Evolutionary conservation across 352 stramenopile species (phyloP), one percentile per base, ranked within the genome.

Genomic region (Phytophthora multivora): DNA sequence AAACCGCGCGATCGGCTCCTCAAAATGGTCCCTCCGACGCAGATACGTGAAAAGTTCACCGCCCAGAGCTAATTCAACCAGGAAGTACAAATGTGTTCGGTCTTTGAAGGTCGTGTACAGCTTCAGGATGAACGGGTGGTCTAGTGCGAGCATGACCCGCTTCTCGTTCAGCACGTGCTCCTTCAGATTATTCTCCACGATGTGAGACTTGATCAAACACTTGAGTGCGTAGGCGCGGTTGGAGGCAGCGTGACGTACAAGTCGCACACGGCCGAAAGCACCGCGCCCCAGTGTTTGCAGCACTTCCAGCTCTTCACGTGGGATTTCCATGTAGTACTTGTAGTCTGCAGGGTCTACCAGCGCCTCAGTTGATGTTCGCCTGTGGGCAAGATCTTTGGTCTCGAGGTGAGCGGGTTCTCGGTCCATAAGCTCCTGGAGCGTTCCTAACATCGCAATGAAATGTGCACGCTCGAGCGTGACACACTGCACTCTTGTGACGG

Each of bases 11-110:
- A 93, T 53, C 2, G 80, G 73, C 26, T 93, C 84, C 21, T 91
- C 77, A 49, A 97, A 90, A 5, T 85, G 73, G 31, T 92, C 82
- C 33, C 58, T 69, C 7, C 83, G 77, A 6, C 89, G 75, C 54
- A 98, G 64, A 55, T 97, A 95, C 39, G 90, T 97, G 75, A 97
- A 98, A 6, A 98, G 79, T 65, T 98, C 93, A 5, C 93, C 93
- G 8, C 93, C 93, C 15, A 93, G 65, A 5, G 96, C 90, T 13
- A 96, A 88, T 49, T 98, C 93, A n/a, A 98, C 79, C 0, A 98
- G 70, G 58, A 98, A 85, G 59, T 97, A 98, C 9, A 98, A 70
- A 51, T 89, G 91, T 23, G 88, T 92, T 48, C 77, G 83, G 70
- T 98, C 91, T 69, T 98, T 93, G 74, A 96, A 94, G 38, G 86